phyloP scores from a whole-genome alignment of 306 rosid species.

The Herpetospermum pedunculosum region DNA sequence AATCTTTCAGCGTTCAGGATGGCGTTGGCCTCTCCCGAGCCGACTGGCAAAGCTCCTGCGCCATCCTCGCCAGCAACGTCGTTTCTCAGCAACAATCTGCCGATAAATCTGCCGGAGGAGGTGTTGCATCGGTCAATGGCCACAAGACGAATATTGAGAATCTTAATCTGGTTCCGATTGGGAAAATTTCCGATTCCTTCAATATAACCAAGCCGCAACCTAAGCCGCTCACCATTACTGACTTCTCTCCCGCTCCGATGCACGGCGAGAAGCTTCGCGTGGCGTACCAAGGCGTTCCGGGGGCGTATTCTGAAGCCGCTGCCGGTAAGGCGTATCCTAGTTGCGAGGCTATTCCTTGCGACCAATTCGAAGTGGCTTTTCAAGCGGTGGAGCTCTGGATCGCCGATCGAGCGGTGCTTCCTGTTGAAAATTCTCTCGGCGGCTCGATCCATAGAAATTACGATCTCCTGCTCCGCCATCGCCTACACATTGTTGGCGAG shows the following conservation, averaged over 20 bases:
- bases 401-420: slow-evolving; percentile 87
- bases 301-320: slow-evolving; percentile 95
- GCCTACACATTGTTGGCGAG: slow-evolving; percentile 95
- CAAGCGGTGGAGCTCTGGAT: slow-evolving; percentile 97
- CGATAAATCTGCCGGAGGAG: slow-evolving; percentile 5
- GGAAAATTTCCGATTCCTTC: slow-evolving; percentile 11
- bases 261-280: slow-evolving; percentile 85
- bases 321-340: slow-evolving; percentile 90
- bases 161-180: slow-evolving; percentile 57
- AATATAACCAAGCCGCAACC: slow-evolving; percentile 21
- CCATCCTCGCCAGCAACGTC: slow-evolving; percentile 73
- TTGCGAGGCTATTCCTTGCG: slow-evolving; percentile 95
- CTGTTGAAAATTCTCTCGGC: slow-evolving; percentile 86
- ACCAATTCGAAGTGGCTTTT: slow-evolving; percentile 93
- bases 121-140: slow-evolving; percentile 51
- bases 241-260: slow-evolving; percentile 92
- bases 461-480: slow-evolving; percentile 94
- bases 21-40: slow-evolving; percentile 43
- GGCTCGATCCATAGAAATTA: slow-evolving; percentile 93
- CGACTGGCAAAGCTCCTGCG: slow-evolving; percentile 91
- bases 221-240: slow-evolving; percentile 69
- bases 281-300: slow-evolving; percentile 94
- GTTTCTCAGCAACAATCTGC: slow-evolving; percentile 36
- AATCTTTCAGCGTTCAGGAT: slow-evolving; percentile 26
- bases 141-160: slow-evolving; percentile 39